phyloP scores from a whole-genome alignment of 2,329 filamentous ascomycete genomes.

The Pyrenophora graminea region DNA sequence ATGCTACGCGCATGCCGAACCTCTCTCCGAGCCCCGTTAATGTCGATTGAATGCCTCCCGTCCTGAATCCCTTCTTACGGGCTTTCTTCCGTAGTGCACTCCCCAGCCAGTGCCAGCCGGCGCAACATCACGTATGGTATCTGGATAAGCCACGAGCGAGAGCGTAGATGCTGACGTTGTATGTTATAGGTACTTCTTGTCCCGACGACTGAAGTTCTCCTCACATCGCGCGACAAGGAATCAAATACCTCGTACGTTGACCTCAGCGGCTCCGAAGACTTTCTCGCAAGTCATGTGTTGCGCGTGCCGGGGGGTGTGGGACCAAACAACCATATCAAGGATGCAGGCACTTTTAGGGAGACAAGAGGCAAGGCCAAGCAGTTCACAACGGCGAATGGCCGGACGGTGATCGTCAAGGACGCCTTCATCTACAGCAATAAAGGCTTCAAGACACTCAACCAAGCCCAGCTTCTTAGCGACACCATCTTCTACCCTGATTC shows the following conservation, averaged over 20 bases:
- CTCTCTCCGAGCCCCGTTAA: constrained; percentile 22
- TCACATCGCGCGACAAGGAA: constrained; percentile 86
- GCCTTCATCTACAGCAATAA: constrained; percentile 94
- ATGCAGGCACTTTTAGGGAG: constrained; percentile 69
- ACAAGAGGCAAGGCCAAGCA: constrained; percentile 91
- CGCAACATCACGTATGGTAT: constrained; percentile 75
- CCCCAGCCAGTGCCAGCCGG: constrained; percentile 85
- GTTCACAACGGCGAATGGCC: constrained; percentile 88
- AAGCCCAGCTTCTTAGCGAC: constrained; percentile 84
- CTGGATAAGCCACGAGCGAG: background rate
- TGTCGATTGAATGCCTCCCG: constrained; percentile 82
- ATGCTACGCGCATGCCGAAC: constrained; percentile 33
- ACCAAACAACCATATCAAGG: constrained; percentile 55
- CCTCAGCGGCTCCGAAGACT: constrained; percentile 87
- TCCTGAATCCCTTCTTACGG: constrained; percentile 93
- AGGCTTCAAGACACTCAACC: constrained; percentile 89
- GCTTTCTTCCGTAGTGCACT: constrained; percentile 98
- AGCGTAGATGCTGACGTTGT: constrained; percentile 4
- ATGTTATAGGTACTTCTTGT: constrained; percentile 74
- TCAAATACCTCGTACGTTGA: constrained; percentile 77
- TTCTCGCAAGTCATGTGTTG: constrained; percentile 94
- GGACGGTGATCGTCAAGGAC: constrained; percentile 93
- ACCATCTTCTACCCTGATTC: constrained; percentile 85
- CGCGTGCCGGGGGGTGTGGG: constrained; percentile 67
- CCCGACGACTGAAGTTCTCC: constrained; percentile 87